Base-by-base conservation (phyloP, 495 filamentous ascomycete species). In the Chaetomium cochliodes region DNA sequence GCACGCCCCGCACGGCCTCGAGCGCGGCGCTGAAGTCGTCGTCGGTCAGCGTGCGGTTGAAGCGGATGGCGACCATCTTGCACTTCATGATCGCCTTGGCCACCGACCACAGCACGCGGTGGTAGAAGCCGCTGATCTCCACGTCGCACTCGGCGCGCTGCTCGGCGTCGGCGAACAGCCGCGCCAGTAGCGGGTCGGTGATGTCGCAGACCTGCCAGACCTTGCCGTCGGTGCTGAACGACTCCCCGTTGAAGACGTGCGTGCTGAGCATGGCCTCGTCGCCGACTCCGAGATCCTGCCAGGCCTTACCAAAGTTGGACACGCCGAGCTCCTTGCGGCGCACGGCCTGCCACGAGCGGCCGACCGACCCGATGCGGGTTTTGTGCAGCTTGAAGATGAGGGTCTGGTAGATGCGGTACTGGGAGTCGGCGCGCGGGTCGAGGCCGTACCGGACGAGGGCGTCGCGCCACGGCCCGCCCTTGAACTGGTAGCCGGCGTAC, bases 161-260 rank as follows among this genome's bases (percentile, higher is more conserved):
- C 46, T 76, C 73, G 22, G 76, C 77, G 20, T 80, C 73, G 5
- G 80, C 74, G 13, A 90, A 78, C 5, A 93, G 70, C 0, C 71
- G 52, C 1, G 76, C 74, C 22, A 93, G 72, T 11, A 93, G 69
- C 0, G 92, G 90, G 70, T 97, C 93, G 0, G 84, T 86, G 62
- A 98, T 88, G 73, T 98, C 94, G 77, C 93, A 96, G 37, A 93
- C 82, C 80, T 97, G 94, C 88, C 91, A 98, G 63, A 92, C 86
- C 53, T 92, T 90, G 2, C 92, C 92, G 70, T 94, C 91, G 6
- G 80, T 77, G 12, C 82, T 82, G 30, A 92, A 78, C 0, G 72
- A 77, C 49, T 84, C 74, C 44, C 94, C 93, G 53, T 93, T 89
- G 75, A 97, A 98, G 20, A 93, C 73, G 76, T 97, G 94, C 44